Percentiles rank a stretch among this genome's conserved stretches.
These are phyloP conservation scores for Ustilago esculenta DNA, from an alignment of 1,284 basidiomycete genomes.

Conservation along the genomic window DNA sequence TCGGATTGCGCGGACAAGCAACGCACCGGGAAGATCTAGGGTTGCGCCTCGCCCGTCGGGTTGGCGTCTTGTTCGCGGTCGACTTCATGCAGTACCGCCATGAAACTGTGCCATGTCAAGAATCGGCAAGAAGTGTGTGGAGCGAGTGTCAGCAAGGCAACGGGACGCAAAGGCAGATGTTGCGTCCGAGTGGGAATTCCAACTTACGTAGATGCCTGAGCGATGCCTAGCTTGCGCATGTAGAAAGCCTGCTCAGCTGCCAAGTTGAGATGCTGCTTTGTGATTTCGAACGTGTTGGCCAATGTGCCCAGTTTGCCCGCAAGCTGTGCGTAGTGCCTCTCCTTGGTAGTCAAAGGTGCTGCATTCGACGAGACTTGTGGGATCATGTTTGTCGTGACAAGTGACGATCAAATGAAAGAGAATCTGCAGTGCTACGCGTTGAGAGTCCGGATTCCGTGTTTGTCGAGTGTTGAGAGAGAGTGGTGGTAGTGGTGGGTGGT, in stretches of 20 bases:
- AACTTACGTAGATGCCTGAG: conserved; percentile 46
- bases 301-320: conserved; percentile 39
- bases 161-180: no score
- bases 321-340: conserved; percentile 45
- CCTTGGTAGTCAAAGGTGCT: conserved; percentile 28
- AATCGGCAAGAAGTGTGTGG: no score
- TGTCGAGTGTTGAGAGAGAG: no score
- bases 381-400: conserved; percentile 11
- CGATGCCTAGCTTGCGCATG: conserved; percentile 48
- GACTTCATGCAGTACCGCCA: conserved; percentile 38
- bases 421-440: no score
- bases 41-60: conserved; percentile 10
- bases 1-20: no score
- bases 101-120: conserved; percentile 22
- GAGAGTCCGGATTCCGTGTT: no score
- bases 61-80: conserved; percentile 34
- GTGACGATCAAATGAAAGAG: no score
- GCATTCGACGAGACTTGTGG: conserved; percentile 21
- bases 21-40: not conserved
- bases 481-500: no score
- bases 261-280: conserved; percentile 36
- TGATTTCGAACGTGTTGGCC: conserved; percentile 35
- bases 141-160: no score
- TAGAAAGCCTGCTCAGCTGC: conserved; percentile 49
- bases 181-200: no score